Evolutionary conservation across 768 basidiomycete genomes (phyloP).

Genomic region (Galerina sulciceps): DNA sequence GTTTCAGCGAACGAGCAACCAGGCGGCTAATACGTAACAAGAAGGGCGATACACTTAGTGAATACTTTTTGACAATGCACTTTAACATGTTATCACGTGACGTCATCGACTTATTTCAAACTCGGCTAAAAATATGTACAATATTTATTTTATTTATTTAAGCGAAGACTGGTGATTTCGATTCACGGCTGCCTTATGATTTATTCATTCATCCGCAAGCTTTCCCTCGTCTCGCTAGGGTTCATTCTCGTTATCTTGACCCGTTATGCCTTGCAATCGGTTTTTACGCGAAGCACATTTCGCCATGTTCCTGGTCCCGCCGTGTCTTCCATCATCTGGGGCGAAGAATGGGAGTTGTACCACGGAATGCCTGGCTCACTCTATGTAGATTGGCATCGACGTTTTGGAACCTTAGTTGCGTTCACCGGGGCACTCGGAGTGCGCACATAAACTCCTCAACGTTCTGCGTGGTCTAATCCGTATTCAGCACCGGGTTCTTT

Average conservation of each 20-base stretch:
- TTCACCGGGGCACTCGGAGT: slow-evolving; percentile 66
- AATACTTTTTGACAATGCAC: background rate
- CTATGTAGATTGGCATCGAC: slow-evolving; percentile 55
- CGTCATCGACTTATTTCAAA: background rate
- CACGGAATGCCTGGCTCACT: slow-evolving; percentile 53
- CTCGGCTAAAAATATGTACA: no score
- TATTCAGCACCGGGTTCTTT: slow-evolving; percentile 57
- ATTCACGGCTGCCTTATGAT: slow-evolving; percentile 22
- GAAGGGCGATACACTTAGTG: background rate
- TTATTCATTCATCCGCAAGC: slow-evolving; percentile 26
- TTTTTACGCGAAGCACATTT: slow-evolving; percentile 37
- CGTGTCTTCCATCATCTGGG: slow-evolving; percentile 57
- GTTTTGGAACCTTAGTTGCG: slow-evolving; percentile 57
- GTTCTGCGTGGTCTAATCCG: slow-evolving; percentile 2
- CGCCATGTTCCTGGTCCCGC: slow-evolving; percentile 56
- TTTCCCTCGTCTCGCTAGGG: slow-evolving; percentile 28
- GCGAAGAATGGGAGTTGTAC: slow-evolving; percentile 63
- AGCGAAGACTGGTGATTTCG: background rate
- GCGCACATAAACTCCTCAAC: slow-evolving; percentile 15
- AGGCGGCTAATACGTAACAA: background rate
- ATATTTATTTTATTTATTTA: no score
- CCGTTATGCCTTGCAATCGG: slow-evolving; percentile 37
- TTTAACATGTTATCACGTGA: slow-evolving; percentile 17
- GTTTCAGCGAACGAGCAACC: no score
- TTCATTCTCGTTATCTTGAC: slow-evolving; percentile 33